Percentiles rank a stretch among this genome's conserved stretches.
Evolutionary conservation across 129 eudicot genomes (phyloP).

Genomic region (carrot (Daucus carota)): DNA sequence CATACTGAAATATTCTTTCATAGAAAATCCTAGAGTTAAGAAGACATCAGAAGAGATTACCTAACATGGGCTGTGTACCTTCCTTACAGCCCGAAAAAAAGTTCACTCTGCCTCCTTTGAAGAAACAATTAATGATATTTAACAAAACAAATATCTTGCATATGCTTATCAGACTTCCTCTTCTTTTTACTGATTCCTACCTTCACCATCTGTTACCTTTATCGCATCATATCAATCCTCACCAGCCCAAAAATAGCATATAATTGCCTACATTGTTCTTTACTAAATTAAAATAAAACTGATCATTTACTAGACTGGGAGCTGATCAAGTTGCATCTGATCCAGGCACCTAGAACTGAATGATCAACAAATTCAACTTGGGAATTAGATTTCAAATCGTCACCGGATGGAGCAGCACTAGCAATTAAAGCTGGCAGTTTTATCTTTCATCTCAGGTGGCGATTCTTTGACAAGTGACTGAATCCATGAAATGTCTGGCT

Average conservation of each 20-base stretch:
- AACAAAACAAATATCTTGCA: slow-evolving; percentile 13
- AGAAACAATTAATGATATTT: slow-evolving; percentile 24
- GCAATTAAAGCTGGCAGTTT: background rate
- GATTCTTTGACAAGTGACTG: slow-evolving; percentile 45
- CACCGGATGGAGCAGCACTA: slow-evolving; percentile 13
- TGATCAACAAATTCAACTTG: slow-evolving; percentile 15
- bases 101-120: slow-evolving; percentile 6
- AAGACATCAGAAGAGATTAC: slow-evolving; percentile 12
- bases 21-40: background rate
- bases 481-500: slow-evolving; percentile 46
- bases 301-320: slow-evolving; percentile 18
- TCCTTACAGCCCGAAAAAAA: background rate
- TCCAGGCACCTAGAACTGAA: slow-evolving; percentile 24
- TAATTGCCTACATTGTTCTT: background rate
- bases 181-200: background rate
- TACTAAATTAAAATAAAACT: background rate
- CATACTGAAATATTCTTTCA: background rate
- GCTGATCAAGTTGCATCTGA: slow-evolving; percentile 31
- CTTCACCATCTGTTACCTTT: background rate
- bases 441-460: slow-evolving; percentile 23
- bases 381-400: slow-evolving; percentile 11
- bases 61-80: slow-evolving; percentile 9
- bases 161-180: slow-evolving; percentile 18
- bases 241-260: slow-evolving; percentile 11
- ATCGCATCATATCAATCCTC: slow-evolving; percentile 2